Base-by-base conservation (phyloP, 2,329 filamentous ascomycete genomes). In the Colletotrichum abscissum region DNA sequence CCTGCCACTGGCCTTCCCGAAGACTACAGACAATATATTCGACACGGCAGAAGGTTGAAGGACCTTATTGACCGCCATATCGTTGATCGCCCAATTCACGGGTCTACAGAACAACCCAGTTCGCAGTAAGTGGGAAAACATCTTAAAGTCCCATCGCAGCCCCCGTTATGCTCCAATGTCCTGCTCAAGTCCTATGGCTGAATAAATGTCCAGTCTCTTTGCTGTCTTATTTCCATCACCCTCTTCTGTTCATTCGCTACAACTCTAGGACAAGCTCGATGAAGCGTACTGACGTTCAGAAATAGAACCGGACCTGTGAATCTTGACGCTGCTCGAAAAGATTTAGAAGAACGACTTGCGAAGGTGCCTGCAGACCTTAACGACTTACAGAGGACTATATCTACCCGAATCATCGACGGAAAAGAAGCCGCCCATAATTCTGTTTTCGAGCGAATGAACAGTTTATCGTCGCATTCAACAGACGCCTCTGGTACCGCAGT, bases 371-470 rank as follows among this genome's bases (percentile, higher is more conserved):
- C 75, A 4, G 83, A 85, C 63, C 85, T 89, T 19, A 84, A 86
- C 38, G 78, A 81, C 26, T 78, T 88, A 4, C 86, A 84, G 14
- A 82, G 84, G 22, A 80, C 81, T 14, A 79, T 83, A 5, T 84
- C 84, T 24, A 78, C 82, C 5, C 79, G 80, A 5, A 83, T 85
- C 19, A 78, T 82, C 16, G 80, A 82, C 26, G 82, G 81, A 19
- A 79, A 80, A 0, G 79, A 81, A 1, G 75, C 78, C 8, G 7
- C 80, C 82, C 81, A 84, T 35, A 77, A 81, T 0, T 89, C 87
- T 0, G 86, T 89, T 1, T 89, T 89, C 69, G 87, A 89, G 73
- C 82, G 86, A 24, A 83, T 84, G 4, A 87, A 84, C 73, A 87
- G 84, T 70, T 78, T 85, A 8, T 89, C 87, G 0, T 82, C 82